Conservation (phyloP, 805 yeast genomes). For the Wickerhamomyces bisporus region DNA sequence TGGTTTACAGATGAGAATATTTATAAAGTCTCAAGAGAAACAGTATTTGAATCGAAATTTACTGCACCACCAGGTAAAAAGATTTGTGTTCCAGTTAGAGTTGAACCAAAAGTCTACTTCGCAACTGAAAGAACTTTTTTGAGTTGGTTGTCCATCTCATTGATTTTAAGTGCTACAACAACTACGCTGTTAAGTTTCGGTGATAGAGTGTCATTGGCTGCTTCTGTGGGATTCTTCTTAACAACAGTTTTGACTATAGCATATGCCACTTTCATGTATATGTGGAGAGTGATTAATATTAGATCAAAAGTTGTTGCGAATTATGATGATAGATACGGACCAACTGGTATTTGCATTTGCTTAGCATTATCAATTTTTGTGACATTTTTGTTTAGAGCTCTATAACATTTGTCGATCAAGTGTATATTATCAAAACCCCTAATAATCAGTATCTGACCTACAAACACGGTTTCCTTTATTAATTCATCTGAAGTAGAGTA, state of each 20-base stretch:
- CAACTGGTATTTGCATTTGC: conserved; percentile 72
- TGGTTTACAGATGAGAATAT: conserved; percentile 47
- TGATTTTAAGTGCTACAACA: conserved; percentile 85
- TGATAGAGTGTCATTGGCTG: conserved; percentile 63
- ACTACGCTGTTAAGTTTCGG: conserved; percentile 85
- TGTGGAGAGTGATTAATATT: conserved; percentile 78
- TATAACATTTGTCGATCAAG: no score
- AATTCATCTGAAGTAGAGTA: no score
- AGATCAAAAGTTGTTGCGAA: conserved; percentile 77
- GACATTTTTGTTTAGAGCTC: conserved; percentile 42
- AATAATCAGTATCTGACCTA: no score
- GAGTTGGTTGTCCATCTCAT: conserved; percentile 89
- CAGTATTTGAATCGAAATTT: conserved; percentile 52
- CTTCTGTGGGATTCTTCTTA: conserved; percentile 81
- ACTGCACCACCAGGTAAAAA: conserved; percentile 84
- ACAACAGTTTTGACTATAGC: conserved; percentile 69
- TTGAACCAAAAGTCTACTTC: conserved; percentile 98
- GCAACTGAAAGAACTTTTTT: conserved; percentile 95
- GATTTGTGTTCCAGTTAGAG: conserved; percentile 89
- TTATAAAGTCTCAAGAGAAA: conserved; percentile 58
- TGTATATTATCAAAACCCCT: no score
- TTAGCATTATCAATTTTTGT: conserved; percentile 64
- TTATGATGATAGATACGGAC: conserved; percentile 87
- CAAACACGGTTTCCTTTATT: no score
- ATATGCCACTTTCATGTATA: conserved; percentile 69